phyloP scores from a whole-genome alignment of 345 rosid species.

The Populus ilicifolia region DNA sequence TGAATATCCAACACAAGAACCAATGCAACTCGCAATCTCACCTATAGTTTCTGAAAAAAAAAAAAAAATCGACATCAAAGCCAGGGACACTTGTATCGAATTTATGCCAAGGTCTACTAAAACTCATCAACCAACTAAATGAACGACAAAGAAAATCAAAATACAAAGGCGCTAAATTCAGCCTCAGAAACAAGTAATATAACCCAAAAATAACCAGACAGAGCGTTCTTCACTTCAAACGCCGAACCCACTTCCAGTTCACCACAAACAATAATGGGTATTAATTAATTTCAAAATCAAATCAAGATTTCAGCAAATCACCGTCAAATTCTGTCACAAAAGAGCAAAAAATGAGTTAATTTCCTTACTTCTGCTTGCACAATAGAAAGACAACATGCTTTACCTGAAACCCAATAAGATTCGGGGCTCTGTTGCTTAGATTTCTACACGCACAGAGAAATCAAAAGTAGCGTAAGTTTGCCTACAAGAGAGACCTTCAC shows the following conservation, averaged over 20 bases:
- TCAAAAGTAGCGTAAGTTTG: constrained; percentile 16
- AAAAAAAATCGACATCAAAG: constrained; percentile 8
- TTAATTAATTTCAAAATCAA: background rate
- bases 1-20: background rate
- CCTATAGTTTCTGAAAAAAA: background rate
- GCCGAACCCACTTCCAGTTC: constrained; percentile 21
- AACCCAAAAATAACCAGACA: constrained; percentile 5
- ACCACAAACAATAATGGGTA: constrained; percentile 12
- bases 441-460: constrained; percentile 1
- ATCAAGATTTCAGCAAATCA: constrained; percentile 12
- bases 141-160: background rate
- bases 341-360: background rate
- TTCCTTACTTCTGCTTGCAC: background rate
- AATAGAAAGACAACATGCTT: constrained; percentile 2
- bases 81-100: background rate
- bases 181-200: constrained; percentile 1
- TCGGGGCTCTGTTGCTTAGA: constrained; percentile 14
- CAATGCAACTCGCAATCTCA: constrained; percentile 11
- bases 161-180: constrained; percentile 14
- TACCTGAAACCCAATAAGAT: constrained; percentile 33
- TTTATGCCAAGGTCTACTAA: background rate
- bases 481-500: constrained; percentile 7
- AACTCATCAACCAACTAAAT: constrained; percentile 1
- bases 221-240: constrained; percentile 9
- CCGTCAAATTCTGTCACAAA: background rate